Evolutionary conservation across 768 basidiomycete species (phyloP).

Genomic region (Boletus huronensis): DNA sequence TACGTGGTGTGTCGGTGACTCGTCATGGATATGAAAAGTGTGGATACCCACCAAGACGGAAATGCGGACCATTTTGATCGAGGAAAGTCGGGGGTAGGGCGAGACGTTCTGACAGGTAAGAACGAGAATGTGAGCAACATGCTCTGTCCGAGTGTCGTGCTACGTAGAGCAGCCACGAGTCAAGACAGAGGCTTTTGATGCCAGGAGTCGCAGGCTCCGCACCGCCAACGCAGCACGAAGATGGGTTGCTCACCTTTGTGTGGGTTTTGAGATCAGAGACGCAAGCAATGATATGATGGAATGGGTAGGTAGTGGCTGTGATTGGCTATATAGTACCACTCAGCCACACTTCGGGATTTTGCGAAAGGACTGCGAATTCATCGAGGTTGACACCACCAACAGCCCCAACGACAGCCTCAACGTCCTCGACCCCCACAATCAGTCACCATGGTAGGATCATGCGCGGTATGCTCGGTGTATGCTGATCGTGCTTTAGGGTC

Average conservation of each 20-base stretch:
- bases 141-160: constrained; percentile 2
- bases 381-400: background rate
- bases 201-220: background rate
- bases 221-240: background rate
- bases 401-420: constrained; percentile 17
- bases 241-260: background rate
- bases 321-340: constrained; percentile 23
- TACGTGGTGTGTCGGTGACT: constrained; percentile 7
- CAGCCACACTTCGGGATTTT: constrained; percentile 25
- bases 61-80: constrained; percentile 76
- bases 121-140: background rate
- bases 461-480: constrained; percentile 5
- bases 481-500: constrained; percentile 59
- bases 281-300: background rate
- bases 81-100: background rate
- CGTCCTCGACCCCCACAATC: constrained; percentile 23
- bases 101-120: background rate
- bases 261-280: constrained; percentile 1
- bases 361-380: background rate
- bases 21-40: background rate
- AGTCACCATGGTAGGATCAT: constrained; percentile 48
- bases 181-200: background rate
- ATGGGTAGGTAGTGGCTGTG: constrained; percentile 22
- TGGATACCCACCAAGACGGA: constrained; percentile 62
- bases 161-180: background rate